Base-by-base conservation (phyloP, 2,329 filamentous ascomycete species). In the Fusarium liriodendri region DNA sequence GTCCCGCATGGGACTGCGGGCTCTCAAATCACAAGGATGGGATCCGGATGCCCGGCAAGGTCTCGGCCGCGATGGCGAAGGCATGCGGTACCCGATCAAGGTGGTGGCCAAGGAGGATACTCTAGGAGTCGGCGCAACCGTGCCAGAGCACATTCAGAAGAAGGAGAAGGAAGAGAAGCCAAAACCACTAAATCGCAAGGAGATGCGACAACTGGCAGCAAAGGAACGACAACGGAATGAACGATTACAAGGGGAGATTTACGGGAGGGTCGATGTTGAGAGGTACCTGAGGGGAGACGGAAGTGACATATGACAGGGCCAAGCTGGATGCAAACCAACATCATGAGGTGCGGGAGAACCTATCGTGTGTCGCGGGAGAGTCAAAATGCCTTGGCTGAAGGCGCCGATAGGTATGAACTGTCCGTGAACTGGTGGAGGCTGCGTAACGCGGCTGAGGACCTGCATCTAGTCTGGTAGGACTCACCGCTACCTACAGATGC, bases 41-140 rank as follows among this genome's bases (percentile, higher is more conserved):
- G 91, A 95, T 76, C 92, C 93, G 0, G 93, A 95, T 81, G 86
- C 90, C 32, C 86, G 94, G 4, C 82, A 84, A 18, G 95, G 95
- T 0, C 86, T 98, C 0, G 95, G 95, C 0, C 88, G 88, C 11
- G 83, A 85, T 3, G 91, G 93, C 1, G 89, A 93, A 74, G 95
- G 95, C 4, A 92, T 94, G 69, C 87, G 92, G 45, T 92, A 91
- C 73, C 95, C 95, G 1, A 86, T 98, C 71, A 95, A 95, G 79
- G 85, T 89, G 1, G 88, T 87, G 67, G 85, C 88, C 64, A 98
- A 98, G 83, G 88, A 91, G 50, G 90, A 96, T 79, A 95, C 89
- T 5, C 84, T 93, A 9, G 96, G 95, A 0, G 82, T 98, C 29
- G 95, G 95, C 0, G 86, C 88, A 5, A 73, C 80, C 32, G 77